Percentiles rank a stretch among this genome's conserved stretches.
Conservation (phyloP, 495 filamentous ascomycete genomes). For the Xylaria curta region DNA sequence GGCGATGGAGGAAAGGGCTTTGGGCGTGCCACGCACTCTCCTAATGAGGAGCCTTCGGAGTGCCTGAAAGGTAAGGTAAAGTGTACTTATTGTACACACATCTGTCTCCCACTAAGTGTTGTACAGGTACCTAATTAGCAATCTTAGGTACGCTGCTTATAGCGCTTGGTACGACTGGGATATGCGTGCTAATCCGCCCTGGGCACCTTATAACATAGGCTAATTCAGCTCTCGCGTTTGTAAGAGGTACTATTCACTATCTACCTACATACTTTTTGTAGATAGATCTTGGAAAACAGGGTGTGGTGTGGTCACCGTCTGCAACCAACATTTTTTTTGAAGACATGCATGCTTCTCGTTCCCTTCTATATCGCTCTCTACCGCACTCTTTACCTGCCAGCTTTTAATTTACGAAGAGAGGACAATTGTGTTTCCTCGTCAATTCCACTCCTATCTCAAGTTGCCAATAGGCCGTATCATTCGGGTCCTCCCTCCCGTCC, state of each 20-base stretch:
- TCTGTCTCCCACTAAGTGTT: neutral
- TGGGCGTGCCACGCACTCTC: neutral
- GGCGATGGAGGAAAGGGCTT: neutral
- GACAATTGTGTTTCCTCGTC: neutral
- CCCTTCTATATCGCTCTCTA: constrained; percentile 12
- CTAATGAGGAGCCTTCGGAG: neutral
- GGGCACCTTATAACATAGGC: neutral
- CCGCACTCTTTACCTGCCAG: neutral
- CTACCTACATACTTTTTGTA: neutral
- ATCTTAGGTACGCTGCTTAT: neutral
- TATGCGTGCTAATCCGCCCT: constrained; percentile 3
- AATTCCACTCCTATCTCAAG: neutral
- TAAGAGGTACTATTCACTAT: too few species aligned
- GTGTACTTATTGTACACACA: neutral
- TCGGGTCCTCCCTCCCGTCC: neutral
- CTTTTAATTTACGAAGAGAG: constrained; percentile 8
- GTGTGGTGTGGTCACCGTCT: neutral
- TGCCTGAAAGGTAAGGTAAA: neutral
- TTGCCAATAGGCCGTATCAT: constrained; percentile 2
- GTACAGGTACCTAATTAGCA: neutral
- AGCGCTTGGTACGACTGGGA: neutral
- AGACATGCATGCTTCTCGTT: neutral
- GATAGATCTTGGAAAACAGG: neutral
- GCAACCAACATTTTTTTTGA: neutral
- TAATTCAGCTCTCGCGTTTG: neutral